Evolutionary conservation across 805 yeast species (phyloP).

Genomic region (Starmerella floricola): DNA sequence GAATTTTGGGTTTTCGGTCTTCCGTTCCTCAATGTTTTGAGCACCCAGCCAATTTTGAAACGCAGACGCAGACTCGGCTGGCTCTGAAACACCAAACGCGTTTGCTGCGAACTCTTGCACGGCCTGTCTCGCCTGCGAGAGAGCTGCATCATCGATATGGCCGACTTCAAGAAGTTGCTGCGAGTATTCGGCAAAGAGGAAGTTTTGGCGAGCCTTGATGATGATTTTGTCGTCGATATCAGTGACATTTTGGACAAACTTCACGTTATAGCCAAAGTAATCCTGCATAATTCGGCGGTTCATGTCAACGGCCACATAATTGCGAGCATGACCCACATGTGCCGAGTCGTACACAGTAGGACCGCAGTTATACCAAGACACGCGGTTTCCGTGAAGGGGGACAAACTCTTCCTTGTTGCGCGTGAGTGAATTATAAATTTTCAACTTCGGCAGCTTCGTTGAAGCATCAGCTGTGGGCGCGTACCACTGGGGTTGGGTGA

Average conservation of each 20-base stretch:
- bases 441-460: constrained; percentile 36
- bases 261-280: constrained; percentile 80
- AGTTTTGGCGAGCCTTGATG: constrained; percentile 81
- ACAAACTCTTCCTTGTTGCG: constrained; percentile 64
- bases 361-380: constrained; percentile 96
- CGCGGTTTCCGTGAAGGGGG: constrained; percentile 48
- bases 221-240: constrained; percentile 97
- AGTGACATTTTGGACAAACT: constrained; percentile 93
- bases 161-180: constrained; percentile 25
- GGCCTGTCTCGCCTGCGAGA: constrained; percentile 12
- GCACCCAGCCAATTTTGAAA: constrained; percentile 42
- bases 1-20: constrained; percentile 61
- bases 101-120: constrained; percentile 33
- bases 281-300: constrained; percentile 80
- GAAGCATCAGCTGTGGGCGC: constrained; percentile 28
- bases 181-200: constrained; percentile 55
- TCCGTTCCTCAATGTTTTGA: constrained; percentile 40
- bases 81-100: constrained; percentile 16
- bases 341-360: constrained; percentile 94
- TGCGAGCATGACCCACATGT: constrained; percentile 98
- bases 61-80: constrained; percentile 22
- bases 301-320: constrained; percentile 88
- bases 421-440: constrained; percentile 73
- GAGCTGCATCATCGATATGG: constrained; percentile 33
- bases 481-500: constrained; percentile 43